These are phyloP conservation scores for Suillus brevipes DNA, from an alignment of 768 basidiomycete species.

Conservation along the genomic window DNA sequence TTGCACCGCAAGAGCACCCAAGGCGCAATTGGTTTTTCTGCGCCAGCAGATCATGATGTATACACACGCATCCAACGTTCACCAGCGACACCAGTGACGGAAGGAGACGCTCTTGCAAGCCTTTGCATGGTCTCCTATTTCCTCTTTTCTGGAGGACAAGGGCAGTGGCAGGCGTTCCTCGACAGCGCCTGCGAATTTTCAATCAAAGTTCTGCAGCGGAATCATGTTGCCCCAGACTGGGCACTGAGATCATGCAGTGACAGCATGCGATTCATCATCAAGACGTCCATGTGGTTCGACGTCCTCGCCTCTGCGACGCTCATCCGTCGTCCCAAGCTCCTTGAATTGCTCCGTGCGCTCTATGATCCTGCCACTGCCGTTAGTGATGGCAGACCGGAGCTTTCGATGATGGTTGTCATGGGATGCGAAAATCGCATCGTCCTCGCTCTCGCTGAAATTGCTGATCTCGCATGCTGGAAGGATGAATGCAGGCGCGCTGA, in stretches of 20 bases:
- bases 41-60: conserved; percentile 25
- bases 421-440: conserved; percentile 83
- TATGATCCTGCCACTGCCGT: conserved; percentile 37
- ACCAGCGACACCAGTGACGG: neutral
- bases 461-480: conserved; percentile 69
- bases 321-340: too few relatives aligned
- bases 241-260: too few relatives aligned
- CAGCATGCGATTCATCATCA: too few relatives aligned
- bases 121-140: too few relatives aligned
- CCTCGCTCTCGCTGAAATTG: conserved; percentile 76
- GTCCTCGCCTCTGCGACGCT: too few relatives aligned
- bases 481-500: conserved; percentile 38
- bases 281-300: too few relatives aligned
- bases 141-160: too few relatives aligned
- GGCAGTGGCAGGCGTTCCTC: too few relatives aligned
- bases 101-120: too few relatives aligned
- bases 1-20: conserved; percentile 45
- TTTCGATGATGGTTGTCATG: conserved; percentile 83
- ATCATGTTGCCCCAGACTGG: too few relatives aligned
- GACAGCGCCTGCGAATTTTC: too few relatives aligned
- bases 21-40: conserved; percentile 15
- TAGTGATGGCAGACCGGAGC: conserved; percentile 35
- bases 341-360: conserved; percentile 23
- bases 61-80: neutral
- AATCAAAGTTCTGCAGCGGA: too few relatives aligned